Base-by-base conservation (phyloP, 2,329 filamentous ascomycete genomes). In the Talaromyces sp. region DNA sequence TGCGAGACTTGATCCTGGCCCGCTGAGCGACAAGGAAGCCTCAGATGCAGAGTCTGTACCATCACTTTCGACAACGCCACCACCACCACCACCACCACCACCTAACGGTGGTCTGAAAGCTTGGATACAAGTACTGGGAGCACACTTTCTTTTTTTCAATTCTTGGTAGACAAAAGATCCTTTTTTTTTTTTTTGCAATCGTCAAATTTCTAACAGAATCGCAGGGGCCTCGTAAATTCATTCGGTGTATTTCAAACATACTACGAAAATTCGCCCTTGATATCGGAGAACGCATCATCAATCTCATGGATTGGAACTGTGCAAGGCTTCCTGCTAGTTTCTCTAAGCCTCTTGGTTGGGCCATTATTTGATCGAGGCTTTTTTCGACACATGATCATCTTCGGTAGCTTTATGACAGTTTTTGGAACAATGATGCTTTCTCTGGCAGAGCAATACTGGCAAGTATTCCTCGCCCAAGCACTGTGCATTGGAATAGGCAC, bases 201-300 rank as follows among this genome's bases (percentile, higher is more conserved):
- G 7, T 9, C 41, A 43, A 16, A 43, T 14, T 67, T 67, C 16
- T 16, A 14, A 43, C n/a, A 22, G 22, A n/a, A 58, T 58, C 11
- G 19, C 33, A 64, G 62, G 62, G 81, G 81, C 1, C 70, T 82
- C 2, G 71, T 82, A 41, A 79, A 81, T 39, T 78, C 76, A 1
- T 84, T 81, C 69, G 82, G 82, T 10, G 77, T 79, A 11, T 84
- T 82, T 63, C 81, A 84, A 66, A 76, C 77, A 22, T 83, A 81
- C 68, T 84, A 84, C 71, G 75, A 78, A 59, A 74, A 71, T 6
- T 70, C 67, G 2, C 71, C 79, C 1, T 73, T 82, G 3, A 67
- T 70, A 43, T 63, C 69, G 37, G 65, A 74, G 63, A 70, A 75
- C 1, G 74, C 72, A 75, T 43, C 41, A 19, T 16, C 41, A 1